Percentiles rank a stretch among this genome's conserved stretches.
These are phyloP conservation scores for Podospora anserina DNA, from an alignment of 495 filamentous ascomycete species.

Conservation along the genomic window DNA sequence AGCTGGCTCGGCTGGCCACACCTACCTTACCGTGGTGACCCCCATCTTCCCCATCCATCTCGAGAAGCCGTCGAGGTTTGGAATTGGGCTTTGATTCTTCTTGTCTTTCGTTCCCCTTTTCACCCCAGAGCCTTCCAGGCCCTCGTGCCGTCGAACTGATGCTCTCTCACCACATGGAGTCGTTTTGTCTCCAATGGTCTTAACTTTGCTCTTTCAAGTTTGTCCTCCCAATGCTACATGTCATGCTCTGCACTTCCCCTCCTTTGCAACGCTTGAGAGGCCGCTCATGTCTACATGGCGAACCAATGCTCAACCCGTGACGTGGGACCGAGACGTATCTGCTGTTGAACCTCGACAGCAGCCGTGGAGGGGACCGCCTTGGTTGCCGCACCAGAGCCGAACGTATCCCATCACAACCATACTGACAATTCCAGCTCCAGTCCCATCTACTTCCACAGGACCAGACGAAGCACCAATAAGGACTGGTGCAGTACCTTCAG, in stretches of 20 bases:
- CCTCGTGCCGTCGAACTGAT: conserved; percentile 26
- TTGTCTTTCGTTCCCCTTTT: conserved; percentile 15
- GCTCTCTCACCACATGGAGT: conserved; percentile 18
- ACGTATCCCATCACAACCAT: conserved; percentile 14
- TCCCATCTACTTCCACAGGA: conserved; percentile 6
- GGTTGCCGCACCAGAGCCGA: background rate
- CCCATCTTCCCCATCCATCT: conserved; percentile 9
- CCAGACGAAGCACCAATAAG: conserved; percentile 4
- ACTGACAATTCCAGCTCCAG: conserved; percentile 25
- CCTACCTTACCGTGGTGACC: conserved; percentile 19
- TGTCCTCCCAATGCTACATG: conserved; percentile 19
- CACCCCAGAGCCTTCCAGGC: conserved; percentile 13
- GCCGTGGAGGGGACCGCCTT: conserved; percentile 8
- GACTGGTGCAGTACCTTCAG: background rate
- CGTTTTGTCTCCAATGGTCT: conserved; percentile 20
- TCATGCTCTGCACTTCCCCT: conserved; percentile 8
- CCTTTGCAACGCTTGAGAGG: conserved; percentile 1
- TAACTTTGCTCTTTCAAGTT: conserved; percentile 21
- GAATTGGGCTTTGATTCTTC: conserved; percentile 11
- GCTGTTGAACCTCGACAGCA: conserved; percentile 9
- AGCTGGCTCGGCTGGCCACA: conserved; percentile 19
- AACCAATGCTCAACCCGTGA: conserved; percentile 13
- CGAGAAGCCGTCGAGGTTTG: conserved; percentile 7
- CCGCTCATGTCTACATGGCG: conserved; percentile 17
- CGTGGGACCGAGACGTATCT: conserved; percentile 8